Conservation (phyloP, 208 protist genomes). For the Angomonas ambiguus region DNA sequence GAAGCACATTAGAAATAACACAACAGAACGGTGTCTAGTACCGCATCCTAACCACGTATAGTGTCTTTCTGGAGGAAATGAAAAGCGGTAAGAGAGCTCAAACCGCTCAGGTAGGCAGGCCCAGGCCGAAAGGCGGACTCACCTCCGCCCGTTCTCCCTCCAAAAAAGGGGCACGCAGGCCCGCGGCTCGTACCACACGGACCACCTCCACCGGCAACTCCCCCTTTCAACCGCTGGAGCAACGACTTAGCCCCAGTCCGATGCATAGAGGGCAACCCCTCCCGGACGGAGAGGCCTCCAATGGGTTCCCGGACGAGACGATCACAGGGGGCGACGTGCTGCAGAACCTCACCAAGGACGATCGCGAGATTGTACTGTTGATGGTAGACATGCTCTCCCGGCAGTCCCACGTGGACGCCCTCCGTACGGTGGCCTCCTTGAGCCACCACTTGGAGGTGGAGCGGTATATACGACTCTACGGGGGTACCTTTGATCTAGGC, state of each 20-base stretch:
- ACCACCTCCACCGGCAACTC: background rate
- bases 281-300: background rate
- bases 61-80: no score
- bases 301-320: background rate
- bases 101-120: background rate
- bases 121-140: background rate
- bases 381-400: constrained; percentile 8
- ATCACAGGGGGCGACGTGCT: background rate
- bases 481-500: background rate
- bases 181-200: background rate
- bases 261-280: background rate
- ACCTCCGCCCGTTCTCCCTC: background rate
- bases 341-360: constrained; percentile 3
- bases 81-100: constrained; percentile 3
- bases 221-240: background rate
- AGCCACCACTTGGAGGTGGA: background rate
- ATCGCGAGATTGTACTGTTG: background rate
- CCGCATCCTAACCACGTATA: no score
- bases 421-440: constrained; percentile 1
- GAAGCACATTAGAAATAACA: no score
- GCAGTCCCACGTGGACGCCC: background rate
- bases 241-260: background rate
- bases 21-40: no score
- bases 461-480: background rate
- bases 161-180: background rate